Percentiles rank a stretch among this genome's conserved stretches.
Conservation (phyloP, 805 yeast genomes). For the Kuraishia molischiana region DNA sequence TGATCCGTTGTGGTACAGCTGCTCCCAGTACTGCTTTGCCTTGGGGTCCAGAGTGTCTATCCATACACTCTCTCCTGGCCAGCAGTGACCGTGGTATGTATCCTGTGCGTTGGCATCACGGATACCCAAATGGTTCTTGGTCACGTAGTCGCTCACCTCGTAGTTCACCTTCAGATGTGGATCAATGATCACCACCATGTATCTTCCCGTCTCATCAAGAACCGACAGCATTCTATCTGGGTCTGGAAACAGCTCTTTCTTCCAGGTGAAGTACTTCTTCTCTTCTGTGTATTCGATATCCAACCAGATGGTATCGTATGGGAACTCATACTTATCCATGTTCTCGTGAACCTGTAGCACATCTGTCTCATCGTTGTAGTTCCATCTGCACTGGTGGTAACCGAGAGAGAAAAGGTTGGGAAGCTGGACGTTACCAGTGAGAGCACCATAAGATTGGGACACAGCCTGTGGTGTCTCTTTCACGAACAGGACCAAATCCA, state of each 20-base stretch:
- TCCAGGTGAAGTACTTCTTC: conserved; percentile 91
- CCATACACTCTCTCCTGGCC: conserved; percentile 98
- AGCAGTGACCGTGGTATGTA: conserved; percentile 74
- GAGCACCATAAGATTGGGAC: conserved; percentile 46
- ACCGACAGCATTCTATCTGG: conserved; percentile 59
- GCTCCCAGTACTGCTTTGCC: conserved; percentile 50
- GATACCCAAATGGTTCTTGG: conserved; percentile 33
- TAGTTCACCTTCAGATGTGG: conserved; percentile 82
- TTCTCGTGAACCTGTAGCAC: conserved; percentile 59
- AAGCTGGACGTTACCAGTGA: conserved; percentile 65
- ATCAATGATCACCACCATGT: conserved; percentile 77
- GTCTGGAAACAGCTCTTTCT: conserved; percentile 59
- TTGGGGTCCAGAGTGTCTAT: conserved; percentile 71
- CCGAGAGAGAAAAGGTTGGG: conserved; percentile 80
- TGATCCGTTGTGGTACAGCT: conserved; percentile 36
- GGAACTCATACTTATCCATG: conserved; percentile 68
- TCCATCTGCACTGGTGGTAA: conserved; percentile 97
- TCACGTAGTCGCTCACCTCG: conserved; percentile 45
- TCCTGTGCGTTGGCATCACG: conserved; percentile 22
- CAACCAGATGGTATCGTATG: conserved; percentile 90
- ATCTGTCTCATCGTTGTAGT: conserved; percentile 82
- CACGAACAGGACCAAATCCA: conserved; percentile 69
- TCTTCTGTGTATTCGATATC: conserved; percentile 87
- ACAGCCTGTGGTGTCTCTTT: conserved; percentile 43
- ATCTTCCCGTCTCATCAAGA: conserved; percentile 65